A percentile compares a stretch with the other conserved stretches of the same genome.
These are phyloP conservation scores for Salvia splendens DNA, from an alignment of 257 asterid genomes.

Conservation along the genomic window DNA sequence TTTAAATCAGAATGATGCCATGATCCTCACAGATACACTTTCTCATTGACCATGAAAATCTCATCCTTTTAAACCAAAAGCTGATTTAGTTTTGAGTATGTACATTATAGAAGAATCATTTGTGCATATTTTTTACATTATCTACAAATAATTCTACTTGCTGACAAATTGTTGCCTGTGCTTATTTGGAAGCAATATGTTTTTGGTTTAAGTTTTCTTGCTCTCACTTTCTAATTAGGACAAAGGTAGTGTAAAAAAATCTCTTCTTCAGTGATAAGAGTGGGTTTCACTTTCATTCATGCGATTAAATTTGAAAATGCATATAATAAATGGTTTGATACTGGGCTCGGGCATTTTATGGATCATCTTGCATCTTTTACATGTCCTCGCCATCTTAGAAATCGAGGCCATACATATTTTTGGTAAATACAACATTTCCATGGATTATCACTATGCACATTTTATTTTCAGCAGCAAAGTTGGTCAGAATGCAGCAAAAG, in stretches of 20 bases:
- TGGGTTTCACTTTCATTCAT: background rate
- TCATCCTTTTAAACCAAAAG: background rate
- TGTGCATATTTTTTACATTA: background rate
- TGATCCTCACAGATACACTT: background rate
- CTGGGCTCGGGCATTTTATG: background rate
- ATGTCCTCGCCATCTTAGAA: background rate
- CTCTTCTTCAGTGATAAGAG: background rate
- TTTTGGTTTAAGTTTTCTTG: background rate
- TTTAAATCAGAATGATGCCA: background rate
- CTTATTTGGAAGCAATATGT: background rate
- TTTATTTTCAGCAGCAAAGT: constrained; percentile 36
- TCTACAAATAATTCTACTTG: background rate
- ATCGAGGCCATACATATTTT: background rate
- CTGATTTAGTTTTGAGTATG: background rate
- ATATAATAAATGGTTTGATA: background rate
- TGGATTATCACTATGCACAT: background rate
- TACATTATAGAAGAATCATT: background rate
- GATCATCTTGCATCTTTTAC: background rate
- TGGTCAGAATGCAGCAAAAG: constrained; percentile 25
- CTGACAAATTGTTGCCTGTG: background rate
- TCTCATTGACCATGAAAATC: background rate
- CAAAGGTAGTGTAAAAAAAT: background rate
- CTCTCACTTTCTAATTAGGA: background rate
- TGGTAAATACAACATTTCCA: background rate
- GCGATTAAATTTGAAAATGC: background rate